Conservation (phyloP, 1,139 yeast species). For the Yamadazyma sp. region DNA sequence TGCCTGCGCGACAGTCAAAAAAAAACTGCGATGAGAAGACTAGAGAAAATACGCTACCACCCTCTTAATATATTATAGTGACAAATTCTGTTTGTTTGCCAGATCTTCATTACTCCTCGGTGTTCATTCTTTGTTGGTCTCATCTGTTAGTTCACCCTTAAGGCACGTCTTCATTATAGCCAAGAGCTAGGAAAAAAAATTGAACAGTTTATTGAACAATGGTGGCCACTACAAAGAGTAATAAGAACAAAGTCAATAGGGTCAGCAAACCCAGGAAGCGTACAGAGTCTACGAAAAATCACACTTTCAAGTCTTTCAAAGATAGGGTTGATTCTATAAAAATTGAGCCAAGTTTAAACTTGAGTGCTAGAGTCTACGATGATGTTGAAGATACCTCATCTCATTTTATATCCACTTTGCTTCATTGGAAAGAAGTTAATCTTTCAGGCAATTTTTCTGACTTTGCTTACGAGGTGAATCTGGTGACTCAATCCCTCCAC, state of each 20-base stretch:
- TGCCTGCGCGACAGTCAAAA: neutral
- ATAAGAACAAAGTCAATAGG: conserved; percentile 5
- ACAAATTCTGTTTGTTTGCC: no score
- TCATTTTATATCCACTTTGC: conserved; percentile 74
- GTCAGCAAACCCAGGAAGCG: conserved; percentile 21
- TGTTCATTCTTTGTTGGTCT: no score
- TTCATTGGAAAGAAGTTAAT: conserved; percentile 88
- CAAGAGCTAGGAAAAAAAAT: no score
- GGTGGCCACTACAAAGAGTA: conserved; percentile 9
- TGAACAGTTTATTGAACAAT: conserved; percentile 4
- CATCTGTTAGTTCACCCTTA: no score
- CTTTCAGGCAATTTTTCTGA: conserved; percentile 71
- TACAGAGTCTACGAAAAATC: conserved; percentile 58
- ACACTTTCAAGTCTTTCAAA: conserved; percentile 70
- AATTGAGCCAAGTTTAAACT: conserved; percentile 76
- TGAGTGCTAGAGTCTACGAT: conserved; percentile 66
- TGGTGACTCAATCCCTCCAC: conserved; percentile 68
- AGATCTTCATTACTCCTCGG: no score
- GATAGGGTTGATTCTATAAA: conserved; percentile 82
- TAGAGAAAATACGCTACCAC: neutral
- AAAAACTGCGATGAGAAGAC: conserved; percentile 2
- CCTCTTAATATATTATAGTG: no score
- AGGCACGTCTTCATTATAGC: no score
- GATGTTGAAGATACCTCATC: conserved; percentile 61
- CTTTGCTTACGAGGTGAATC: conserved; percentile 57